These are phyloP conservation scores for Canna indica DNA, from an alignment of 176 grass and related monocot genomes.

Conservation along the genomic window DNA sequence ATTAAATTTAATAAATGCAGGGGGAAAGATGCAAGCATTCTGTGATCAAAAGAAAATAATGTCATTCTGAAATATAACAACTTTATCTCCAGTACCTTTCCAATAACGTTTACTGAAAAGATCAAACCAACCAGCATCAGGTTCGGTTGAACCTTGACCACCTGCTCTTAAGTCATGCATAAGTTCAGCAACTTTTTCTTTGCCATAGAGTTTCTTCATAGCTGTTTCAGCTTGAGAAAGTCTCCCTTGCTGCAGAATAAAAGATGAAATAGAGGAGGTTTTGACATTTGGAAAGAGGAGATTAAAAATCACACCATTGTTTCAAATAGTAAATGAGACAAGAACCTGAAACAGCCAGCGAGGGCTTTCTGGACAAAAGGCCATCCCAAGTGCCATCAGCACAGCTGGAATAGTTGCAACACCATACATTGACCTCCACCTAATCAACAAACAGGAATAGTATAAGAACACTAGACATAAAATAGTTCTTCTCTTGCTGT, in stretches of 20 bases:
- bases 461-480: slow-evolving; percentile 6
- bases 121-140: slow-evolving; percentile 93
- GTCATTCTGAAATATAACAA: not conserved
- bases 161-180: slow-evolving; percentile 78
- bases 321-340: not conserved
- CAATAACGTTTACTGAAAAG: slow-evolving; percentile 89
- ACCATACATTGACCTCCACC: slow-evolving; percentile 96
- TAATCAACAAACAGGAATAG: slow-evolving; percentile 23
- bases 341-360: slow-evolving; percentile 96
- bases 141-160: slow-evolving; percentile 56
- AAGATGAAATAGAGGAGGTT: not conserved
- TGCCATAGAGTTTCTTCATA: slow-evolving; percentile 86
- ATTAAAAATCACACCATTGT: too few species aligned
- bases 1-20: too few species aligned
- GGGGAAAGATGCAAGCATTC: too few species aligned
- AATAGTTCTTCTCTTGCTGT: too few species aligned
- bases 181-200: slow-evolving; percentile 74
- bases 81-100: slow-evolving; percentile 48
- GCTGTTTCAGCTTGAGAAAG: slow-evolving; percentile 78
- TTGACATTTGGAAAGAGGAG: too few species aligned
- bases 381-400: slow-evolving; percentile 82
- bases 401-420: slow-evolving; percentile 72
- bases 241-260: slow-evolving; percentile 72
- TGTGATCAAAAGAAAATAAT: not conserved
- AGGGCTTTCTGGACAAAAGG: slow-evolving; percentile 94